Base-by-base conservation (phyloP, 2,329 filamentous ascomycete genomes). In the Cercospora janseana region DNA sequence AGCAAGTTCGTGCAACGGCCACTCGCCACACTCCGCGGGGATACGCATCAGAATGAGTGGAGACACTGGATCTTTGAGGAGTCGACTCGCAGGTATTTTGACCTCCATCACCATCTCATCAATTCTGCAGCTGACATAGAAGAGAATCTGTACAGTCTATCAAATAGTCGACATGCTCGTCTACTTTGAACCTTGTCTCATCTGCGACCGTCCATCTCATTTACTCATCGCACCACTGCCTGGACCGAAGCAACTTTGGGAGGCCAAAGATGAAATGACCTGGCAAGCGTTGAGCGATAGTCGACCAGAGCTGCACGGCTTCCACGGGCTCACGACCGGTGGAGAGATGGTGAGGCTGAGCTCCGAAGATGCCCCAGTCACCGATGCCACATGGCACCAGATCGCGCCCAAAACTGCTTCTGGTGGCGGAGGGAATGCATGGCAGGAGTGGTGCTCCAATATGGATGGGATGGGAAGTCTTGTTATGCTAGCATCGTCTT, bases 401-500 rank as follows among this genome's bases (percentile, higher is more conserved):
- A 15, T 24, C 8, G 13, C 21, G 12, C 15, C 27, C 32, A 18
- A 16, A 13, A 29, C 7, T 12, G 12, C 20, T 6, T 5, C 6
- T 8, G 32, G 29, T 9, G 18, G 26, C 13, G 56, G 18, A 41
- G 65, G 52, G 18, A 65, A 60, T 53, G n/a, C n/a, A n/a, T 75
- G 72, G 72, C 67, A 72, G 49, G 70, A 75, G 50, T 75, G 72
- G 73, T 75, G 71, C 47, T 63, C 67, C 4, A 71, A 70, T 3
- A 74, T 74, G 69, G 73, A 75, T 67, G 66, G 66, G 23, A 60
- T 76, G 55, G 73, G 73, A 10, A 68, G 66, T 3, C 62, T 76
- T 52, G 63, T 76, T 13, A 71, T 76, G 70, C 68, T 76, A 60
- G 69, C 70, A n/a, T n/a, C n/a, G n/a, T n/a, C n/a, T n/a, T n/a